Base-by-base conservation (phyloP, 306 rosid genomes). In the Lathyrus tuberosus region DNA sequence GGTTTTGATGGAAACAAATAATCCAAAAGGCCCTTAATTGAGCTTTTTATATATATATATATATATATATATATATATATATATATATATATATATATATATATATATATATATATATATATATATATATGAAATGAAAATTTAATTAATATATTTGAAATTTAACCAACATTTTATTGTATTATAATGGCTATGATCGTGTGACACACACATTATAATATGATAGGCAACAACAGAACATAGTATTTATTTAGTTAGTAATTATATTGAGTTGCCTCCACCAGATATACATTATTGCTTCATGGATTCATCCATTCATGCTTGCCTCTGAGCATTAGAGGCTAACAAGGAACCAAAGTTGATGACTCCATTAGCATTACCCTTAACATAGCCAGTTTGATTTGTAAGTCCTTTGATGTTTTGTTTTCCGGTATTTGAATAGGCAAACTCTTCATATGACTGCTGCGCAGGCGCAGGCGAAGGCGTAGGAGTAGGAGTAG, bases 311-410 rank as follows among this genome's bases (percentile, higher is more conserved):
- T 30, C 17, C 9, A 10, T 65, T 74, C 73, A 74, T 54, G 67
- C 13, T 22, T 75, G 63, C 16, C 72, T 74, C 15, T 38, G 78
- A n/a, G 35, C 44, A 24, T 5, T 22, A 30, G 78, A 65, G 17
- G 81, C 17, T 16, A 7, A 14, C 41, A 80, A 56, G 31, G 47
- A 10, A 2, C 81, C 81, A 51, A 80, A 71, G 81, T 80, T 80
- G 75, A 80, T 76, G 46, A 60, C 75, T 1, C 84, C 84, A 66
- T 80, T 80, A 60, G 84, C 81, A 31, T 80, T 76, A 16, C 84
- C 84, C 70, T 66, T 80, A 5, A 80, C 78, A 8, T 65, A 71
- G 13, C 84, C 84, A 60, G 84, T 80, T 12, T 65, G 81, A 31
- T 80, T 80, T 2, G 78, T 65, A 43, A 80, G 84, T 51, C 84